Conservation (phyloP, 2,329 filamentous ascomycete genomes). For the Botryotinia narcissicola region DNA sequence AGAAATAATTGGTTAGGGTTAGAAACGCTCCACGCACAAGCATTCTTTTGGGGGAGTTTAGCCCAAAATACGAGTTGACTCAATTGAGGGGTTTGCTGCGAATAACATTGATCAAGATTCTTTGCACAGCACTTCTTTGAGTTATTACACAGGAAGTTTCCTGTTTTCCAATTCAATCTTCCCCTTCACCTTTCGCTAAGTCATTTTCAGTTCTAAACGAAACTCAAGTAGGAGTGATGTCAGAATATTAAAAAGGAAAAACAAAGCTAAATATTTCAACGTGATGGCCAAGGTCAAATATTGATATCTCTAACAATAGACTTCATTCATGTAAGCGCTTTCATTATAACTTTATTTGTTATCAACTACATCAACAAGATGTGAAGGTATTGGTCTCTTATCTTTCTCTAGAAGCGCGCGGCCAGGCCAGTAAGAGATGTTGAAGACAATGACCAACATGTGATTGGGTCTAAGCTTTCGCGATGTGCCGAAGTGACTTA, state of each 20-base stretch:
- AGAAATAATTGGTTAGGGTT: background rate
- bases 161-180: background rate
- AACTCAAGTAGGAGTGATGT: background rate
- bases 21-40: background rate
- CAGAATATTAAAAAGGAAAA: background rate
- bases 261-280: background rate
- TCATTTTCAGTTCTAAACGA: background rate
- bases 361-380: background rate
- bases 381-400: background rate
- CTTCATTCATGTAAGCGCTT: background rate
- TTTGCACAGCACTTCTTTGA: background rate
- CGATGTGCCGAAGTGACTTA: background rate
- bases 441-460: background rate
- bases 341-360: background rate
- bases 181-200: background rate
- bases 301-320: conserved; percentile 11
- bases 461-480: background rate
- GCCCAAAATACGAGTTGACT: conserved; percentile 1
- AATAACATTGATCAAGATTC: background rate
- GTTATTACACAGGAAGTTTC: background rate
- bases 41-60: background rate
- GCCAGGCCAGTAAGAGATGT: background rate
- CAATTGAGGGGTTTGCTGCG: background rate
- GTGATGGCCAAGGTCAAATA: conserved; percentile 4
- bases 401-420: conserved; percentile 17